Evolutionary conservation across 2,329 filamentous ascomycete genomes (phyloP), one percentile per base, ranked within the genome.

Genomic region (Trichoderma sp.): DNA sequence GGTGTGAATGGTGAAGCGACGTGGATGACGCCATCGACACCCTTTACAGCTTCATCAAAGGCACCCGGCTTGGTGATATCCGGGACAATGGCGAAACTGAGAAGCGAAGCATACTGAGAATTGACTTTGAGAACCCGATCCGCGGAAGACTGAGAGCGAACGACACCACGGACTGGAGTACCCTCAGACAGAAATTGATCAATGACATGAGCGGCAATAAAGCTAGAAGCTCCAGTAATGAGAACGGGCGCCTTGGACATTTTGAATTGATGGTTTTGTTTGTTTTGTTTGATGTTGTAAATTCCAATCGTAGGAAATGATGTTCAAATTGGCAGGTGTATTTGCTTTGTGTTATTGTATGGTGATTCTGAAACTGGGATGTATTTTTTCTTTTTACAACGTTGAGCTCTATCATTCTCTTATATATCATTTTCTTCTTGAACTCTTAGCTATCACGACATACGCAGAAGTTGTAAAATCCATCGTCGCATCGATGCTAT

Each of bases 81-180:
- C 2, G 65, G 65, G 3, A 68, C 65, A 58, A 68, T 68, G 20
- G 3, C 65, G 17, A 68, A 58, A n/a, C 23, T 68, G 23, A 63
- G 58, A 4, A 70, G 68, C 12, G 68, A 70, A 17, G 58, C 58
- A 43, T 70, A 57, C 15, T 70, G 20, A 20, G 28, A 13, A 2
- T 70, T 70, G 8, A 63, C 43, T 12, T 63, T 57, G 6, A 70
- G 58, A 50, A 70, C 30, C 3, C 68, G 57, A 20, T 70, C 58
- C n/a, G 68, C 68, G 4, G 68, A 70, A 43, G 68, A 50, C 43
- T 70, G 68, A 63, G 68, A 70, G 9, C 68, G 68, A 32, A 63
- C 68, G 68, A 55, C 68, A 6, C 39, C 68, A 13, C 68, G 28
- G 15, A 70, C 55, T 5, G 30, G 43, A 20, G 68, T 70, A 13